Conservation (phyloP, 768 basidiomycete genomes). For the Kwoniella europaea region DNA sequence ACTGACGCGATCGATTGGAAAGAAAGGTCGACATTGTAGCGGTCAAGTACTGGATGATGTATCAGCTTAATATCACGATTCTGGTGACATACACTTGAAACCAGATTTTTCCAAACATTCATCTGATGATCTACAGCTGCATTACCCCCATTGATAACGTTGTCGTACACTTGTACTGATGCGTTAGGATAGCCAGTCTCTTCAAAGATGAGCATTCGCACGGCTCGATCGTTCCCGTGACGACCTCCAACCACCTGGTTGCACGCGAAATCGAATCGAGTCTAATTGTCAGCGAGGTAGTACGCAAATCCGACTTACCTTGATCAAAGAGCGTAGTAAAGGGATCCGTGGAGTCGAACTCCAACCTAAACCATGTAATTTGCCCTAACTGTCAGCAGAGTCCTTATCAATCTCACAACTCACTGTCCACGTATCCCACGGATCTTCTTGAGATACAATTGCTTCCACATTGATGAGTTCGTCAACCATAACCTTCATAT, state of each 20-base stretch:
- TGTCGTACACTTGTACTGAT: background rate
- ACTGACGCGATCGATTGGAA: conserved; percentile 39
- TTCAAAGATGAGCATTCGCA: background rate
- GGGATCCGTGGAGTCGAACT: background rate
- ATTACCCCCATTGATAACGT: background rate
- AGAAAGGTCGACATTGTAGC: conserved; percentile 20
- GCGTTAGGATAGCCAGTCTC: background rate
- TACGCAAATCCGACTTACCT: conserved; percentile 9
- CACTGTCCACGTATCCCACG: conserved; percentile 31
- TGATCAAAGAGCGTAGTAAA: conserved; percentile 14
- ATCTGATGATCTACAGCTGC: conserved; percentile 7
- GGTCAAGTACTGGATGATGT: conserved; percentile 3
- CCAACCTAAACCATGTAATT: conserved; percentile 6
- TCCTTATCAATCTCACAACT: background rate
- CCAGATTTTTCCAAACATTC: conserved; percentile 28
- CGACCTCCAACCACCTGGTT: background rate
- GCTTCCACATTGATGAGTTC: conserved; percentile 26
- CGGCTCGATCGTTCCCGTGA: conserved; percentile 1
- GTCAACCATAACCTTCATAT: conserved; percentile 28
- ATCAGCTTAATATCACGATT: background rate
- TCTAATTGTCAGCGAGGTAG: conserved; percentile 5
- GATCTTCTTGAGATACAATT: background rate
- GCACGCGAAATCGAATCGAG: conserved; percentile 3
- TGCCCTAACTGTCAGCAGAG: conserved; percentile 1
- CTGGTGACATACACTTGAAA: conserved; percentile 10